Evolutionary conservation across 192 early-diverging fungal genomes (phyloP).

Genomic region (Gorgonomyces haynaldii): DNA sequence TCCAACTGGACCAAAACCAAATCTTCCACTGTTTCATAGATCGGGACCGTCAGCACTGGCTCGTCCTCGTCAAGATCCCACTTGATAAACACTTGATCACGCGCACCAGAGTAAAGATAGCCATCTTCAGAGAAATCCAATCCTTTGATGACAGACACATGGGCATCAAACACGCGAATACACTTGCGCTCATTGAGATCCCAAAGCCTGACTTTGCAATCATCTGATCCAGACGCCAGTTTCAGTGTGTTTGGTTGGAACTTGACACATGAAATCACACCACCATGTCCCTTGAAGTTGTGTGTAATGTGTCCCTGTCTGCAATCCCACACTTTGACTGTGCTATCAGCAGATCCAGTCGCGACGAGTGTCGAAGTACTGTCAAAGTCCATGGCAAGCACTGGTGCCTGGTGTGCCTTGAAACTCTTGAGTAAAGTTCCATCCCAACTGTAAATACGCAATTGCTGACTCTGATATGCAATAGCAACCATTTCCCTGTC

Average conservation of each 20-base stretch:
- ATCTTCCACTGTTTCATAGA: constrained; percentile 48
- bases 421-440: constrained; percentile 7
- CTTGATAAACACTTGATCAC: constrained; percentile 84
- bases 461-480: constrained; percentile 67
- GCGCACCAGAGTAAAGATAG: constrained; percentile 66
- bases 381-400: constrained; percentile 88
- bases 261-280: constrained; percentile 71
- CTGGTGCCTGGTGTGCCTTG: constrained; percentile 83
- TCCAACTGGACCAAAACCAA: constrained; percentile 4
- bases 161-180: constrained; percentile 62
- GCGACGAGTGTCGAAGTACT: constrained; percentile 81
- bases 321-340: constrained; percentile 94
- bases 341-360: constrained; percentile 90
- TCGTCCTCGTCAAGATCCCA: constrained; percentile 64
- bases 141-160: constrained; percentile 84
- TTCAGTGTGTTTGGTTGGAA: constrained; percentile 61
- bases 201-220: constrained; percentile 85
- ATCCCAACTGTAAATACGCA: constrained; percentile 66
- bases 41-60: constrained; percentile 69
- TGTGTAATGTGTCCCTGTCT: constrained; percentile 87
- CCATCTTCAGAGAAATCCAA: constrained; percentile 70
- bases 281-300: constrained; percentile 85
- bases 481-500: constrained; percentile 65
- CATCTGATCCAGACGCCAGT: constrained; percentile 81
- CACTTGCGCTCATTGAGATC: constrained; percentile 59